Conservation (phyloP, 257 asterid species). For the Perilla frutescens region DNA sequence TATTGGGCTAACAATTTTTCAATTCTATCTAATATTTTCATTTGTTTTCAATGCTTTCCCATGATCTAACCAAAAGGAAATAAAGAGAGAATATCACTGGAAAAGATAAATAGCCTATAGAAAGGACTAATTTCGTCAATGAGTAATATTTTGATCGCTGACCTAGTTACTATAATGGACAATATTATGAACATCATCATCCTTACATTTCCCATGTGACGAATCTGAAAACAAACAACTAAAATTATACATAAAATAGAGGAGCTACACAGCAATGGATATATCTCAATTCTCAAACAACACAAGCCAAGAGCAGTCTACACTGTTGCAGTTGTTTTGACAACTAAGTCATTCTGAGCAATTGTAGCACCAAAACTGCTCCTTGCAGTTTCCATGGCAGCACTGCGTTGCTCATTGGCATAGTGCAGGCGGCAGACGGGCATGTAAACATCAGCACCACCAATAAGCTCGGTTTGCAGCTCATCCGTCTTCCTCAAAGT, state of each 20-base stretch:
- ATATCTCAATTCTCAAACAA: not conserved
- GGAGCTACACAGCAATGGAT: conserved; percentile 1
- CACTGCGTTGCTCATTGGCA: conserved; percentile 37
- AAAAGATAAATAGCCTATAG: no score
- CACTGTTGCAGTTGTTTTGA: conserved; percentile 25
- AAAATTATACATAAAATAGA: not conserved
- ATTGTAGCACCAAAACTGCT: conserved; percentile 11
- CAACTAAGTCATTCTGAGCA: not conserved
- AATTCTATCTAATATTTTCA: no score
- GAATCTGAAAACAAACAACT: not conserved
- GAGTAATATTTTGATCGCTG: no score
- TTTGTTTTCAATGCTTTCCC: no score
- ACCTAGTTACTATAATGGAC: not conserved
- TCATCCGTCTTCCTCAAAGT: conserved; percentile 72
- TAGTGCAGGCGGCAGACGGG: conserved; percentile 91
- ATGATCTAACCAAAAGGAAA: no score
- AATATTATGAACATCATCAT: not conserved
- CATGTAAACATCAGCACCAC: conserved; percentile 87
- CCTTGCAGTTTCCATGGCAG: conserved; percentile 28
- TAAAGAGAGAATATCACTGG: no score
- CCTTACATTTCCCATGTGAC: not conserved
- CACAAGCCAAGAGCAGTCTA: not conserved
- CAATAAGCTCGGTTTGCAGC: conserved; percentile 70
- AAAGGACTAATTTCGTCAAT: no score
- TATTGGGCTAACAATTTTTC: no score